Conservation (phyloP, 495 filamentous ascomycete genomes). For the Hypoxylon intermedium region DNA sequence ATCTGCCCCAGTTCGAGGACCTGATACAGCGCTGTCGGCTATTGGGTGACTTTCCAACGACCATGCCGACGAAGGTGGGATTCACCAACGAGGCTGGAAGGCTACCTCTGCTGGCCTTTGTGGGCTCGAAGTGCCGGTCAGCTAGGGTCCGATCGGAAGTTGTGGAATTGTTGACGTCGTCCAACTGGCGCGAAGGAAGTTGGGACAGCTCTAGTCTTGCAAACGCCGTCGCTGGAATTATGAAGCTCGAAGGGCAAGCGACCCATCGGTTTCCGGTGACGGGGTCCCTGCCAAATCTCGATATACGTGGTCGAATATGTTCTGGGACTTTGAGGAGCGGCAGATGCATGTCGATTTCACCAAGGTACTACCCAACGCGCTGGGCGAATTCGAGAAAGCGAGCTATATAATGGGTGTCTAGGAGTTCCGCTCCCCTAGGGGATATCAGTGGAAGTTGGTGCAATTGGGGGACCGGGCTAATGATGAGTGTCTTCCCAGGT, state of each 20-base stretch:
- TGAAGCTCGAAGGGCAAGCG: constrained; percentile 34
- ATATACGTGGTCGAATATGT: constrained; percentile 37
- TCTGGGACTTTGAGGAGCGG: constrained; percentile 37
- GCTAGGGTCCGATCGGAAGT: constrained; percentile 18
- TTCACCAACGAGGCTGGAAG: constrained; percentile 31
- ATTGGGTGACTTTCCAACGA: constrained; percentile 11
- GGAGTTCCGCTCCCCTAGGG: too few relatives aligned
- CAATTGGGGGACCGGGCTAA: too few relatives aligned
- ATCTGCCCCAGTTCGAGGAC: constrained; percentile 32
- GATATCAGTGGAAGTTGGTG: too few relatives aligned
- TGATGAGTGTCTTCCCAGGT: too few relatives aligned
- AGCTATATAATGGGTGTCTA: constrained; percentile 48
- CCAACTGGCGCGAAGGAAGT: constrained; percentile 31
- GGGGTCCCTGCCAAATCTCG: constrained; percentile 11
- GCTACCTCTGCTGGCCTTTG: constrained; percentile 28
- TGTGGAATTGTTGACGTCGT: constrained; percentile 18
- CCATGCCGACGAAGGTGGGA: constrained; percentile 5
- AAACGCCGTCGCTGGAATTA: constrained; percentile 21
- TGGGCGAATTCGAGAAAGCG: constrained; percentile 53
- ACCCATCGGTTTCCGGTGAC: background rate
- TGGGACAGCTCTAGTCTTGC: constrained; percentile 34
- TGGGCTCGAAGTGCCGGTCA: constrained; percentile 32
- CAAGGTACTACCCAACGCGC: constrained; percentile 23
- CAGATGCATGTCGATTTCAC: constrained; percentile 36
- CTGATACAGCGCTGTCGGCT: constrained; percentile 27